phyloP scores from a whole-genome alignment of 2,329 filamentous ascomycete genomes.

The Knufia petricola region DNA sequence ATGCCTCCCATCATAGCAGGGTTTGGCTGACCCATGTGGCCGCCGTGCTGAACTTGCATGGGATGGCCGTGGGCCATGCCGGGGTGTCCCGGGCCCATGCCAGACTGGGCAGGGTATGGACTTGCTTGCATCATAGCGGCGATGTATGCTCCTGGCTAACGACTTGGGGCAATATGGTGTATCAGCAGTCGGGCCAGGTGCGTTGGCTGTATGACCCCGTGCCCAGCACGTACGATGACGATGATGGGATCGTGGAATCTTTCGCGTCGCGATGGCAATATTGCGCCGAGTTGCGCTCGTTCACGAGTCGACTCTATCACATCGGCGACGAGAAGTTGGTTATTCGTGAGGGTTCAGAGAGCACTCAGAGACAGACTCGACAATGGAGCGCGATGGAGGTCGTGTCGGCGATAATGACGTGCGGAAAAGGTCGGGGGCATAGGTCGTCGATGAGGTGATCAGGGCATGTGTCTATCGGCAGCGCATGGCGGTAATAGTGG shows the following conservation, averaged over 20 bases:
- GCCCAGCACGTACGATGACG: too few species aligned
- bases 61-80: conserved; percentile 52
- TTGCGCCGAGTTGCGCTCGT: not conserved
- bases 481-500: not conserved
- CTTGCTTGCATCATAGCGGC: conserved; percentile 44
- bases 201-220: not conserved
- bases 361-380: not conserved
- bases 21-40: conserved; percentile 39
- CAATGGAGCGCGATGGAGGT: not conserved
- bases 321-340: not conserved
- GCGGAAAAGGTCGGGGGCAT: not conserved
- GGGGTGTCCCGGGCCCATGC: conserved; percentile 46
- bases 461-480: not conserved
- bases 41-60: conserved; percentile 50
- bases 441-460: not conserved
- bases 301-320: not conserved
- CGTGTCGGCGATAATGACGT: conserved; percentile 1
- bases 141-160: not conserved
- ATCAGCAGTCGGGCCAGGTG: not conserved
- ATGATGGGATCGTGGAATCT: not conserved
- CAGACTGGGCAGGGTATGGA: conserved; percentile 48
- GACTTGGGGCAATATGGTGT: not conserved
- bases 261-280: not conserved
- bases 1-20: conserved; percentile 48
- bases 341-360: not conserved